Base-by-base conservation (phyloP, 2,329 filamentous ascomycete species). In the Aspergillus alliaceus region DNA sequence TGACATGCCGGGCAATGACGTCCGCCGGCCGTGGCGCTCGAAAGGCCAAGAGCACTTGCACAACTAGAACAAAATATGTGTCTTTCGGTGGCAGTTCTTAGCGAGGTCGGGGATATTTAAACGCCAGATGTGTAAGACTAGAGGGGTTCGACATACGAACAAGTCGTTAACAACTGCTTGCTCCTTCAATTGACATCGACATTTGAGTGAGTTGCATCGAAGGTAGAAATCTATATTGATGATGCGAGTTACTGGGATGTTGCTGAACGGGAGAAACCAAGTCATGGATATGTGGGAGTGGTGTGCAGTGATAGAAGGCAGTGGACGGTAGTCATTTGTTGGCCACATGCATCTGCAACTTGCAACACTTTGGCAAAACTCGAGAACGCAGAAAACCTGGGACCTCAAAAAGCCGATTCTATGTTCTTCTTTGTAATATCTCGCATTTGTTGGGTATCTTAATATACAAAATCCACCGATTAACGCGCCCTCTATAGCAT, bases 61-160 rank as follows among this genome's bases (percentile, higher is more conserved):
- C 93, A 98, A 18, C 84, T 79, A 2, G 86, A 74, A 70, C 93
- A 97, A 75, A 96, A 96, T 40, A 96, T 88, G 74, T 97, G 93
- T 60, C 92, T 92, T 53, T 6, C 34, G n/a, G 32, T 12, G 31
- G 68, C 39, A 66, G 62, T 56, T 22, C 7, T 32, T 24, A 34
- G 22, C 48, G 9, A 15, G 15, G 31, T 29, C 4, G 22, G 53
- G 59, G n/a, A 12, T 5, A 31, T 27, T 29, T 14, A 7, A 14
- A 22, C 12, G 20, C 12, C 14, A 62, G 59, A 29, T 8, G 34
- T 18, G 44, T 31, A 34, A 44, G 9, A 15, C 2, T 64, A 25
- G 25, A 32, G 24, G 34, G 27, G 20, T 6, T n/a, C 27, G 24
- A 72, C 79, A 64, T 71, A 90, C 91, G 89, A 91, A 84, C 93